Evolutionary conservation across 176 grass and related monocot species (phyloP).

Genomic region (Puya raimondii): DNA sequence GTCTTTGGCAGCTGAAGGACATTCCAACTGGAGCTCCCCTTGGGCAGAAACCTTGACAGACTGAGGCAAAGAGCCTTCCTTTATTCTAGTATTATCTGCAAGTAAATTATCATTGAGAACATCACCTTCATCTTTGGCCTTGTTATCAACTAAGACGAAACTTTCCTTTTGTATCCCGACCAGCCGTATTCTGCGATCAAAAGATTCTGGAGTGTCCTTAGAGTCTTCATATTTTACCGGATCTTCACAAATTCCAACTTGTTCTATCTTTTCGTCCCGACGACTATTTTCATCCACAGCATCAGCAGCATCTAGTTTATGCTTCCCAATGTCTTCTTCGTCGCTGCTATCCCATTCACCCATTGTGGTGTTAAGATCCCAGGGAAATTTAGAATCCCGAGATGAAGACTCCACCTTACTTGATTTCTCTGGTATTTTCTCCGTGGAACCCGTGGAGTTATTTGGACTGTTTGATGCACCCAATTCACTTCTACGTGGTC

Average conservation of each 20-base stretch:
- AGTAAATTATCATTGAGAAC: constrained; percentile 10
- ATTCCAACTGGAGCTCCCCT: constrained; percentile 20
- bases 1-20: constrained; percentile 8
- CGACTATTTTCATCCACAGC: constrained; percentile 2
- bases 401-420: constrained; percentile 16
- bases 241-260: neutral
- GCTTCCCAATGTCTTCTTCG: constrained; percentile 19
- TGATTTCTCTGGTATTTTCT: constrained; percentile 24
- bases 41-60: constrained; percentile 5
- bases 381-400: constrained; percentile 66
- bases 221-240: neutral
- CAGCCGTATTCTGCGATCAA: constrained; percentile 18
- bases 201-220: constrained; percentile 13
- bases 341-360: constrained; percentile 57
- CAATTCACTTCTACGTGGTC: constrained; percentile 3
- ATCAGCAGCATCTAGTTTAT: constrained; percentile 20
- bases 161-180: constrained; percentile 16
- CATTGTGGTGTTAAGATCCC: constrained; percentile 94
- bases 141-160: constrained; percentile 2
- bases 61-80: constrained; percentile 5
- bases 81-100: constrained; percentile 2
- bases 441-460: constrained; percentile 18
- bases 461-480: constrained; percentile 15
- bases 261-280: constrained; percentile 7
- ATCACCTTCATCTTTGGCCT: constrained; percentile 20